Evolutionary conservation across 108 stramenopile genomes (phyloP).

Genomic region (Pseudonitzschia multistriata): DNA sequence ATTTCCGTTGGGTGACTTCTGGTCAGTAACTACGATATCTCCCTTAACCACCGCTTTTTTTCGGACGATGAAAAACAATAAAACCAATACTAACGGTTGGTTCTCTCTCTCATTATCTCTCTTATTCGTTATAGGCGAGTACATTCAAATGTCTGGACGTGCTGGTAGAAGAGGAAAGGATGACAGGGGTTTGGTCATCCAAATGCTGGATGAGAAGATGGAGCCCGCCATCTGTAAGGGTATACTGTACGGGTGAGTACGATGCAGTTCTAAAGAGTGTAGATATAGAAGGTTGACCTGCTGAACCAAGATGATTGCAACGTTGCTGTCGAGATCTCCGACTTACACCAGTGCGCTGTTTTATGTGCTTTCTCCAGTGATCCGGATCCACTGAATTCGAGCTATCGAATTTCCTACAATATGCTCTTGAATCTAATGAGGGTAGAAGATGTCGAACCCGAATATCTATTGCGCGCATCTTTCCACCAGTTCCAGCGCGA

Average conservation of each 20-base stretch:
- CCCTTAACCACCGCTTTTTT: too few species aligned
- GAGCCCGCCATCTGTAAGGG: constrained; percentile 94
- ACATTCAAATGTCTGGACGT: constrained; percentile 96
- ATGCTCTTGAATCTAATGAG: constrained; percentile 99
- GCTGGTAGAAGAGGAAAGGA: constrained; percentile 99
- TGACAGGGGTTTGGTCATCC: constrained; percentile 97
- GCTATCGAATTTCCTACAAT: constrained; percentile 97
- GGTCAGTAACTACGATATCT: constrained; percentile 28
- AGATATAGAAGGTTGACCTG: background rate
- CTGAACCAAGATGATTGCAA: background rate
- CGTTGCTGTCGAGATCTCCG: background rate
- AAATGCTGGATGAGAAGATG: constrained; percentile 99
- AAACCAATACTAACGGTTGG: background rate
- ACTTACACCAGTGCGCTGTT: background rate
- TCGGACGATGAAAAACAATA: constrained; percentile 25
- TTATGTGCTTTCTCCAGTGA: constrained; percentile 34
- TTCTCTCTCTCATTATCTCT: background rate
- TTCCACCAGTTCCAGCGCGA: constrained; percentile 96
- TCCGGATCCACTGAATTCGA: constrained; percentile 94
- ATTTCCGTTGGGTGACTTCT: constrained; percentile 85
- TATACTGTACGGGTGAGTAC: constrained; percentile 70
- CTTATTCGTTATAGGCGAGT: constrained; percentile 39
- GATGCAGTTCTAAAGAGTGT: too few species aligned
- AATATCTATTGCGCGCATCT: constrained; percentile 92
- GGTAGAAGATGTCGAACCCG: constrained; percentile 97